Evolutionary conservation across 805 yeast genomes (phyloP), one percentile per base, ranked within the genome.

Genomic region (Blastobotrys parvus): DNA sequence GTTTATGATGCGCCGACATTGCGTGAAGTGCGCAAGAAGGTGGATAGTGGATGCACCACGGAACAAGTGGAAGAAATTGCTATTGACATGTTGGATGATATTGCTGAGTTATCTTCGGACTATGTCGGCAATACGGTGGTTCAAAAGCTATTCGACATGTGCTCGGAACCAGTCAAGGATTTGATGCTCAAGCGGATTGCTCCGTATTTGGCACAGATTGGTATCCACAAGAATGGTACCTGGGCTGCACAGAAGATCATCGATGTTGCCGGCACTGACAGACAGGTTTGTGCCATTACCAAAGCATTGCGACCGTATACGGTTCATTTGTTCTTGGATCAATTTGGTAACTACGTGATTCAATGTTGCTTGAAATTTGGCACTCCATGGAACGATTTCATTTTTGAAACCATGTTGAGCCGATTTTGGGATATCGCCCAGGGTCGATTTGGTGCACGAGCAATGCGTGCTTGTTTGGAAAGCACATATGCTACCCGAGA

Each of bases 241-340:
- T 92, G 98, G 98, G 97, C 97, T 1, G 94, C 95, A 19, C 98
- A 92, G 63, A 92, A 90, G 63, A 81, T 92, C 62, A 88, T 92
- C 53, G 82, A 79, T 51, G 79, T 80, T 36, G 82, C 87, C 3
- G 64, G 71, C 49, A 78, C 77, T 39, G 78, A 71, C 35, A 71
- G 75, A 39, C 85, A 79, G 54, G 81, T 77, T 60, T 65, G 70
- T 53, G 59, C 82, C 39, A 83, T 92, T 35, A 78, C 81, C 6
- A 68, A 74, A 20, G 75, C 87, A 33, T 71, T 92, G 49, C 75
- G 77, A 46, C 92, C 94, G 1, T 88, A 82, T 57, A 76, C 92
- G 38, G 85, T 83, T 0, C 85, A 89, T 39, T 68, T 92, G 51
- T 83, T 92, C 59, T 81, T 88, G 57, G 98, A 92, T 59, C 97